Conservation (phyloP, 1,284 basidiomycete species). For the Marasmius sp. region DNA sequence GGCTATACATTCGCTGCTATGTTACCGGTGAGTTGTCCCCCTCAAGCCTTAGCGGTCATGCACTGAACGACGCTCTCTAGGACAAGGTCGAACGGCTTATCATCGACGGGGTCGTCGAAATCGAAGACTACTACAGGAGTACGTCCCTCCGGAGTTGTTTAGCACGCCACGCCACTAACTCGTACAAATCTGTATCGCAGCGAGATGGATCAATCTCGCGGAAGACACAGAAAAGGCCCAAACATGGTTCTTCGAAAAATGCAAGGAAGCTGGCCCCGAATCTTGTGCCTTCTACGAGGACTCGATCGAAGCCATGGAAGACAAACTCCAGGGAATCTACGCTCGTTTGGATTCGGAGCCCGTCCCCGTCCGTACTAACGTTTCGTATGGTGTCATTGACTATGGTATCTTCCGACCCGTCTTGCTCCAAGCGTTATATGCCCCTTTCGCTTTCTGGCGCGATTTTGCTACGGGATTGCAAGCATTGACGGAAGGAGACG, state of each 20-base stretch:
- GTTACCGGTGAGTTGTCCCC: conserved; percentile 16
- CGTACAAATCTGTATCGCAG: neutral
- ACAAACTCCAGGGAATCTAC: conserved; percentile 11
- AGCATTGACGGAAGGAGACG: conserved; percentile 15
- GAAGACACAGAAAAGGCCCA: conserved; percentile 12
- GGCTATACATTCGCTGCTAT: conserved; percentile 22
- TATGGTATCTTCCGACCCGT: conserved; percentile 10
- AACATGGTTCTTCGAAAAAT: conserved; percentile 14
- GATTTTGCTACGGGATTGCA: conserved; percentile 15
- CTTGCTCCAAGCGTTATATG: conserved; percentile 14
- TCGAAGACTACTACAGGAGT: conserved; percentile 17
- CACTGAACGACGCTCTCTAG: neutral
- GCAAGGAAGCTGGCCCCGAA: conserved; percentile 15
- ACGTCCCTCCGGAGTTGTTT: neutral
- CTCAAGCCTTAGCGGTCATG: neutral
- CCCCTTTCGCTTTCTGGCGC: conserved; percentile 10
- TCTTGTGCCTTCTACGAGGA: conserved; percentile 16
- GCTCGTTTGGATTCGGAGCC: conserved; percentile 9
- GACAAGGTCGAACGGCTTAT: conserved; percentile 19
- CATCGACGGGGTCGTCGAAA: conserved; percentile 19
- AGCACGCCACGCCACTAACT: neutral
- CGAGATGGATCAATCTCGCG: conserved; percentile 10
- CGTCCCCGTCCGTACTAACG: conserved; percentile 12
- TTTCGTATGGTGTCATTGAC: conserved; percentile 15
- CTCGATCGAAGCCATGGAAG: conserved; percentile 8